These are phyloP conservation scores for Macrophomina phaseolina DNA, from an alignment of 2,329 filamentous ascomycete genomes.

Conservation along the genomic window DNA sequence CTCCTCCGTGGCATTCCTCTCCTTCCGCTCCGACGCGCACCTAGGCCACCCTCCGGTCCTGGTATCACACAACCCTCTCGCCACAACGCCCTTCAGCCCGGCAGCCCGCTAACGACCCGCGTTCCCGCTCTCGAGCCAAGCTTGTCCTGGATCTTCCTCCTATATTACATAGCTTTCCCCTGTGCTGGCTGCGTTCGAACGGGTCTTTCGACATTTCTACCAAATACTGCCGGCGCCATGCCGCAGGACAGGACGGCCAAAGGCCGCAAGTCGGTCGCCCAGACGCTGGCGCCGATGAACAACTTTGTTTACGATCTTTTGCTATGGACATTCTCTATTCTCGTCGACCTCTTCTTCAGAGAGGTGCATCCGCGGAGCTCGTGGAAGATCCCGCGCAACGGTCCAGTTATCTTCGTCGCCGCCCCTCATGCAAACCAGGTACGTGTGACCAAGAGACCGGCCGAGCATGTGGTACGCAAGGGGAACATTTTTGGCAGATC, in stretches of 20 bases:
- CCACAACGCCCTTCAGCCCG: constrained; percentile 10
- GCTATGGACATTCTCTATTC: constrained; percentile 76
- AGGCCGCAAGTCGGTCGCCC: constrained; percentile 5
- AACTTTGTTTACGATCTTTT: constrained; percentile 27
- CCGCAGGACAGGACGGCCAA: constrained; percentile 18
- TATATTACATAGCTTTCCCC: constrained; percentile 11
- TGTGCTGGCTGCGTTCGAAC: not conserved
- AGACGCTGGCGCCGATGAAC: constrained; percentile 27
- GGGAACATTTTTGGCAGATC: not conserved
- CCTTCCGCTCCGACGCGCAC: not conserved
- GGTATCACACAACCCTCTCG: constrained; percentile 25
- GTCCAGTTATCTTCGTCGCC: constrained; percentile 92
- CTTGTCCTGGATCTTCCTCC: not conserved
- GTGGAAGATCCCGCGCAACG: constrained; percentile 89
- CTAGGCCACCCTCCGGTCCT: constrained; percentile 15
- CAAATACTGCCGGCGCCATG: constrained; percentile 5
- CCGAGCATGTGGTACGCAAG: not conserved
- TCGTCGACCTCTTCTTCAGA: constrained; percentile 96
- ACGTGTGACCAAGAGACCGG: constrained; percentile 37
- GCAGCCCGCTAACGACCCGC: constrained; percentile 1
- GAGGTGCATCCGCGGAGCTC: constrained; percentile 94
- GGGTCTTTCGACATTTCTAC: not conserved
- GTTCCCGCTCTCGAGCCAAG: constrained; percentile 4
- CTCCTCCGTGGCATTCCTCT: constrained; percentile 8
- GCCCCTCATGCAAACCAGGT: constrained; percentile 97